A percentile compares a stretch with the other conserved stretches of the same genome.
These are phyloP conservation scores for Asterophora parasitica DNA, from an alignment of 768 basidiomycete genomes.

Conservation along the genomic window DNA sequence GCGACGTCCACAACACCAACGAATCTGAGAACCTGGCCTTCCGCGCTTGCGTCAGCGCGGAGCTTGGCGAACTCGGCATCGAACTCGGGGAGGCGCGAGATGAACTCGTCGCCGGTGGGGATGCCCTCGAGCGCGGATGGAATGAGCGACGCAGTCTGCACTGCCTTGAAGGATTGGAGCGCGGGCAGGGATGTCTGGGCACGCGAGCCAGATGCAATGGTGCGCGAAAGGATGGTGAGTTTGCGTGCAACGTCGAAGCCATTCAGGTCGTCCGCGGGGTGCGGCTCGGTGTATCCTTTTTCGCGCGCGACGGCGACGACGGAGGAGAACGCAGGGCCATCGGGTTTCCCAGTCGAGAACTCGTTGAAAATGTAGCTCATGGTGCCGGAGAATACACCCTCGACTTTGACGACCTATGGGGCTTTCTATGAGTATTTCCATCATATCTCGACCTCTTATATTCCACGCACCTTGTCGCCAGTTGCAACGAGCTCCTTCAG, in stretches of 20 bases:
- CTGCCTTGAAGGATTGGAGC: conserved; percentile 79
- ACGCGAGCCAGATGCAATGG: conserved; percentile 41
- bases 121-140: conserved; percentile 67
- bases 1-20: conserved; percentile 90
- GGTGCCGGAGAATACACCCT: conserved; percentile 97
- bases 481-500: conserved; percentile 89
- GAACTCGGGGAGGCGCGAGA: conserved; percentile 73
- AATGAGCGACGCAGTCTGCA: conserved; percentile 81
- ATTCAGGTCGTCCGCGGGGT: conserved; percentile 94
- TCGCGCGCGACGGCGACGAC: conserved; percentile 85
- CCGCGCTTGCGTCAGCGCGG: conserved; percentile 70
- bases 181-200: conserved; percentile 35
- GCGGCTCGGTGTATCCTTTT: conserved; percentile 97
- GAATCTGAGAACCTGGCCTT: conserved; percentile 85
- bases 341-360: conserved; percentile 67
- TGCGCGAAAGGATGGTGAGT: conserved; percentile 89
- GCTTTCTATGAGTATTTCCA: neutral
- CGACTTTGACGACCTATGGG: conserved; percentile 75
- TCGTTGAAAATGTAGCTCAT: conserved; percentile 99
- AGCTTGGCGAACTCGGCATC: conserved; percentile 75
- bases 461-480: conserved; percentile 72
- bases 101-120: conserved; percentile 75
- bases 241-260: conserved; percentile 97
- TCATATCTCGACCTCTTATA: neutral
- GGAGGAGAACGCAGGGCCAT: conserved; percentile 78